Conservation (phyloP, 805 yeast genomes). For the Sugiyamaella mastotermitis region DNA sequence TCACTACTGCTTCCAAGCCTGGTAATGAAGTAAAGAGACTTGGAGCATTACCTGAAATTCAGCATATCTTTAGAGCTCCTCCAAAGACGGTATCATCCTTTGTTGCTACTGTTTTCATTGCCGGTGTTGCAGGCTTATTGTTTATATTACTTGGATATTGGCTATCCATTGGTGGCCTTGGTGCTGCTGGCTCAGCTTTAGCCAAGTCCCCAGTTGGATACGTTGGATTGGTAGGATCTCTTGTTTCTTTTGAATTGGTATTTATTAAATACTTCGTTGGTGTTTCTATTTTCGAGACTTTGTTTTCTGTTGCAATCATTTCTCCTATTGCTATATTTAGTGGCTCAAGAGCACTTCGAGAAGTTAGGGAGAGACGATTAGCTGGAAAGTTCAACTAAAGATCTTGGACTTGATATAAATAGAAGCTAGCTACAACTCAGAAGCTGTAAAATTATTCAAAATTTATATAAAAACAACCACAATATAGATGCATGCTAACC, state of each 20-base stretch:
- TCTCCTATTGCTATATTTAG: slow-evolving; percentile 50
- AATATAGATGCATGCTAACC: no score
- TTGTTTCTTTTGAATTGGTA: slow-evolving; percentile 46
- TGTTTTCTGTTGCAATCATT: slow-evolving; percentile 42
- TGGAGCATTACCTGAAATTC: slow-evolving; percentile 54
- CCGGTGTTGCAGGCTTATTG: slow-evolving; percentile 36
- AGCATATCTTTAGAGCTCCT: slow-evolving; percentile 53
- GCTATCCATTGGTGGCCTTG: slow-evolving; percentile 24
- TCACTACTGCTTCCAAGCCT: slow-evolving; percentile 7
- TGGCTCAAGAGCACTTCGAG: slow-evolving; percentile 63
- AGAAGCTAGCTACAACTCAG: background rate
- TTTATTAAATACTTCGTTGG: slow-evolving; percentile 56
- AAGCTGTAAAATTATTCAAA: background rate
- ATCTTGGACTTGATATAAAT: background rate
- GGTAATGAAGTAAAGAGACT: slow-evolving; percentile 16
- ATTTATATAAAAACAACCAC: slow-evolving; percentile 5
- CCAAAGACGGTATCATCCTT: slow-evolving; percentile 46
- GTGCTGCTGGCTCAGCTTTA: slow-evolving; percentile 20
- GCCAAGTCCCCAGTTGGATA: slow-evolving; percentile 29
- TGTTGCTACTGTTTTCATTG: slow-evolving; percentile 45
- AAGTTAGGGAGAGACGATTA: slow-evolving; percentile 26
- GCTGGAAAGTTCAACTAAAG: slow-evolving; percentile 15
- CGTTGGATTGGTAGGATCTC: slow-evolving; percentile 41
- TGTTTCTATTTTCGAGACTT: slow-evolving; percentile 53
- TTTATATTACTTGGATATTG: slow-evolving; percentile 35